phyloP scores from a whole-genome alignment of 1,284 basidiomycete species.

The Ganoderma lingzhi region DNA sequence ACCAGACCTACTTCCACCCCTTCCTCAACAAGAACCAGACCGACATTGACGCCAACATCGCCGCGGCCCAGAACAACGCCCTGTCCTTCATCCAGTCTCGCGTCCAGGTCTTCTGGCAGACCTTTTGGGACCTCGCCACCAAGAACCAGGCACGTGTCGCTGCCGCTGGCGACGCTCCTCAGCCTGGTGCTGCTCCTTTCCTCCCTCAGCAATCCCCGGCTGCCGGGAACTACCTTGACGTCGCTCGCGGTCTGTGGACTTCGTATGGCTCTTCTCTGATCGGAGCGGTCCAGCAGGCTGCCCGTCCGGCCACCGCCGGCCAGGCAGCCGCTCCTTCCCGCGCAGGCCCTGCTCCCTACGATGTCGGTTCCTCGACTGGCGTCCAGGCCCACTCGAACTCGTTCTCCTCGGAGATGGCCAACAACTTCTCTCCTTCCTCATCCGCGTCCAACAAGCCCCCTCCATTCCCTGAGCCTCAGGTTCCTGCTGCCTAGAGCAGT shows the following conservation, averaged over 20 bases:
- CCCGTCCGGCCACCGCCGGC: conserved; percentile 27
- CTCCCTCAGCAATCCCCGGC: conserved; percentile 11
- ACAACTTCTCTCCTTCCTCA: conserved; percentile 29
- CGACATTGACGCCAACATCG: conserved; percentile 71
- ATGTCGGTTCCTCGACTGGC: conserved; percentile 30
- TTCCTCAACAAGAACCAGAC: conserved; percentile 72
- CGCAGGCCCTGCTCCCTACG: conserved; percentile 24
- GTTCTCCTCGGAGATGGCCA: conserved; percentile 32
- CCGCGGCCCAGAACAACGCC: conserved; percentile 58
- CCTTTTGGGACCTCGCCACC: conserved; percentile 53
- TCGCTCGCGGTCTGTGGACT: conserved; percentile 30
- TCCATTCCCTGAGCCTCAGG: conserved; percentile 32
- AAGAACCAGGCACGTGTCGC: conserved; percentile 37
- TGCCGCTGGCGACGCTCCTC: not conserved
- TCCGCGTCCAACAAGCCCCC: conserved; percentile 22
- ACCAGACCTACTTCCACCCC: conserved; percentile 70
- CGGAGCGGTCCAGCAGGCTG: conserved; percentile 30
- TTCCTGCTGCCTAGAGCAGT: conserved; percentile 20
- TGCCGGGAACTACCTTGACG: conserved; percentile 23
- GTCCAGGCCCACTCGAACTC: conserved; percentile 28
- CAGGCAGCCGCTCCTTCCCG: conserved; percentile 12
- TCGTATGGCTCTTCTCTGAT: conserved; percentile 31
- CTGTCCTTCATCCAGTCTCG: conserved; percentile 60
- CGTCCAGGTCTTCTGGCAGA: conserved; percentile 54
- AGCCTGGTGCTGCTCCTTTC: conserved; percentile 12